Evolutionary conservation across 164 flowering plant species (phyloP), one percentile per base, ranked within the genome.

Genomic region (Vitis cinerea): DNA sequence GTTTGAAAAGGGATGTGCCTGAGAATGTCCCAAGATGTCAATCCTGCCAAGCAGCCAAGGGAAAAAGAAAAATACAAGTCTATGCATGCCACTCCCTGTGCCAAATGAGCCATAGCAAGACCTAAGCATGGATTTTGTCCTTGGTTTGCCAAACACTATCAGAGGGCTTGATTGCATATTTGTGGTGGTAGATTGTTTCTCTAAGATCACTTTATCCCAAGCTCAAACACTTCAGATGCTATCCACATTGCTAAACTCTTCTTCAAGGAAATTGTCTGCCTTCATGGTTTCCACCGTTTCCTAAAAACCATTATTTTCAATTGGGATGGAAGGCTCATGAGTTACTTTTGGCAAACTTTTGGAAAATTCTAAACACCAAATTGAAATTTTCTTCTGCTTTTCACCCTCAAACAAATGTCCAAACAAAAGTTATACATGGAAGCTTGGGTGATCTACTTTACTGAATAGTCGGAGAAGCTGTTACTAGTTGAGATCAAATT

Each of bases 1-100:
- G 69, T 37, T 23, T 23, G 27, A 23, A 23, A 23, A 23, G 27
- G 27, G 27, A 23, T 56, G 52, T 66, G 9, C 37, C 62, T 9
- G 31, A 31, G 10, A 56, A 56, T 47, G 16, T 30, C 10, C 3
- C 52, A 9, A 17, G 16, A 53, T 65, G 50, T 7, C 9, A 14
- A 9, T n/a, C 30, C 4, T 53, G 59, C 14, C 60, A 66, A 47
- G 0, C 57, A 10, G 16, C 69, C 4, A 55, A 55, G 10, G 30
- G 60, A 57, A 27, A 10, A 66, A 57, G 69, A 66, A 55, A n/a
- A 55, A 17, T 52, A 56, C n/a, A n/a, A 31, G 61, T n/a, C 10
- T 56, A 2, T 56, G 49, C 13, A 52, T 55, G 60, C 50, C 60
- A 5, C 19, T 66, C 10, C 69, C 15, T 15, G 10, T 53, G 1